Percentiles rank a stretch among this genome's conserved stretches.
Conservation (phyloP, 495 filamentous ascomycete species). For the Penicillium odoratum region DNA sequence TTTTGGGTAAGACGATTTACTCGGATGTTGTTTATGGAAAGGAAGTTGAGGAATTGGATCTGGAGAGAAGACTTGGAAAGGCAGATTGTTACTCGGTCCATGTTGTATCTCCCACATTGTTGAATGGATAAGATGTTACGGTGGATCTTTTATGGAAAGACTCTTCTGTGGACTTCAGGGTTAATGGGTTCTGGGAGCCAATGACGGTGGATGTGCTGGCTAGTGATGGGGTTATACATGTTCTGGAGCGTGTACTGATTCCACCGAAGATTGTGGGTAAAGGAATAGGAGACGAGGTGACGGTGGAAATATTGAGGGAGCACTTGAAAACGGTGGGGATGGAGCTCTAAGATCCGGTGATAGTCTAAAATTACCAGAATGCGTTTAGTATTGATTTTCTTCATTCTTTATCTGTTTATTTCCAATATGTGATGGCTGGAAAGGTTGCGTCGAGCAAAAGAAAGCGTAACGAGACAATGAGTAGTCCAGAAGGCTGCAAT, state of each 20-base stretch:
- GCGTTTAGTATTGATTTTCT: slow-evolving; percentile 17
- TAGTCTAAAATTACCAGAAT: slow-evolving; percentile 4
- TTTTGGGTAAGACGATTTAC: slow-evolving; percentile 74
- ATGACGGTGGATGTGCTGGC: slow-evolving; percentile 65
- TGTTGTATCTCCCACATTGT: slow-evolving; percentile 66
- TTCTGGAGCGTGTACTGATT: slow-evolving; percentile 67
- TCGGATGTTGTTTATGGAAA: slow-evolving; percentile 58
- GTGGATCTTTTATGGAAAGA: slow-evolving; percentile 68
- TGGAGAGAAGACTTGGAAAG: slow-evolving; percentile 19
- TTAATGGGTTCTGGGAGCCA: slow-evolving; percentile 67
- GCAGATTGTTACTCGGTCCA: slow-evolving; percentile 27
- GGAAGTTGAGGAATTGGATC: slow-evolving; percentile 16
- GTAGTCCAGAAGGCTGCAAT: slow-evolving; percentile 1
- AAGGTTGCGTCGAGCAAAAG: slow-evolving; percentile 4
- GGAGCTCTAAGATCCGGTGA: slow-evolving; percentile 13
- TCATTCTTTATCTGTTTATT: slow-evolving; percentile 32
- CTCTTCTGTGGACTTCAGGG: slow-evolving; percentile 61
- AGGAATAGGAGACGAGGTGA: slow-evolving; percentile 46
- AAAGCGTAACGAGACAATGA: slow-evolving; percentile 7
- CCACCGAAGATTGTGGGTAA: slow-evolving; percentile 61
- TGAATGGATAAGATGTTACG: slow-evolving; percentile 57
- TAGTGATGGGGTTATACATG: slow-evolving; percentile 74
- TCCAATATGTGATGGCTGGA: slow-evolving; percentile 16
- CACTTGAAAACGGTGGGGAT: slow-evolving; percentile 9
- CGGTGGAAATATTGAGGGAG: slow-evolving; percentile 63